Evolutionary conservation across 495 filamentous ascomycete species (phyloP).

Genomic region (Penicillium longicatenatum): DNA sequence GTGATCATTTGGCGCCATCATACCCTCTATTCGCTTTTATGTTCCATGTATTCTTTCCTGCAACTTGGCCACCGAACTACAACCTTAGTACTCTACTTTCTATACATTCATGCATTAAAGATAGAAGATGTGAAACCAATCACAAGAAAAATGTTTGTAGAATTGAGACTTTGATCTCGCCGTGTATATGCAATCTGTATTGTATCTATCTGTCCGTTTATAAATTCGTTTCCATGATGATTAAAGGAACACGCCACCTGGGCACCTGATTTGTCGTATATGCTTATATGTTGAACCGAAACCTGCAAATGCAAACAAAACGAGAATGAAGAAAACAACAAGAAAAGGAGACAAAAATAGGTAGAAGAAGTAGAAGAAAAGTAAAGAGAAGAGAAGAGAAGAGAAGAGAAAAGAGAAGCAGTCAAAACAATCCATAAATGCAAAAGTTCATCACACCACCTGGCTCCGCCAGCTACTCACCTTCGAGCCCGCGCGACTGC

Average conservation of each 20-base stretch:
- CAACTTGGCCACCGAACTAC: no score
- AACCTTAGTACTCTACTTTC: no score
- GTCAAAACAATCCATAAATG: not conserved
- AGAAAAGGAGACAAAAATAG: not conserved
- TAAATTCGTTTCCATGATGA: not conserved
- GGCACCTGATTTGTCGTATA: not conserved
- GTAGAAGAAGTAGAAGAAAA: constrained; percentile 5
- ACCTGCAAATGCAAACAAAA: constrained; percentile 3
- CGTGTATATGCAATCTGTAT: not conserved
- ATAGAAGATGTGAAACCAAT: no score
- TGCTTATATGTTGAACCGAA: not conserved
- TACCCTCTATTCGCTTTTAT: no score
- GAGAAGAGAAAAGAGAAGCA: constrained; percentile 2
- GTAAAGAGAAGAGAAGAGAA: constrained; percentile 9
- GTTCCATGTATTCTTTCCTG: no score
- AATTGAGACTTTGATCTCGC: not conserved
- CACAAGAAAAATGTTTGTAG: not conserved
- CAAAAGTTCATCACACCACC: constrained; percentile 2
- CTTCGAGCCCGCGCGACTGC: constrained; percentile 31
- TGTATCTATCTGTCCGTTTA: not conserved
- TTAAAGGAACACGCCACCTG: not conserved
- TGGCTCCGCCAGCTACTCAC: constrained; percentile 28
- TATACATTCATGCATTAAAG: no score
- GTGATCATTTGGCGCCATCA: no score
- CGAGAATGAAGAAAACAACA: not conserved